These are phyloP conservation scores for Candida gorgasii DNA, from an alignment of 805 yeast genomes.

Conservation along the genomic window DNA sequence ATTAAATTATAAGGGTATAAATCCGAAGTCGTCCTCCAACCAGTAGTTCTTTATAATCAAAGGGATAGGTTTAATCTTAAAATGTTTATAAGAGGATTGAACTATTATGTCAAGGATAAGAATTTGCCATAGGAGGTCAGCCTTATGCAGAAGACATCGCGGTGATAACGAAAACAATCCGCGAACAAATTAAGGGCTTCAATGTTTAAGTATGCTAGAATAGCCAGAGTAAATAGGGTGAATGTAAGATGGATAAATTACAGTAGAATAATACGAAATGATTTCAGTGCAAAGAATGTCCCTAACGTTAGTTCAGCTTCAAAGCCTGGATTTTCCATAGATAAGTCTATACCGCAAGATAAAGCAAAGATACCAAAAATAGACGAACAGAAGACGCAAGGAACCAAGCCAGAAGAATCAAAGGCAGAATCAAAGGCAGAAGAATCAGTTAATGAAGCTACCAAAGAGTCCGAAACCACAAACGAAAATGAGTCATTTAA, in stretches of 20 bases:
- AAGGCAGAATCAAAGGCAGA: background rate
- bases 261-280: conserved; percentile 9
- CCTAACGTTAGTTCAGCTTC: background rate
- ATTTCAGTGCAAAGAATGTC: background rate
- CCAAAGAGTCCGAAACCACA: background rate
- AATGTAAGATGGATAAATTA: conserved; percentile 8
- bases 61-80: conserved; percentile 7
- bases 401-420: background rate
- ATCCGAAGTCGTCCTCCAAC: background rate
- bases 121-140: background rate
- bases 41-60: conserved; percentile 3
- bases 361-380: background rate
- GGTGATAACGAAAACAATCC: background rate
- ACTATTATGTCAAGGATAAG: background rate
- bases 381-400: background rate
- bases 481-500: background rate
- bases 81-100: conserved; percentile 11
- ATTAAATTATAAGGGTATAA: conserved; percentile 5
- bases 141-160: background rate
- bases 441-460: background rate
- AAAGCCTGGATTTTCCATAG: background rate
- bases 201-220: conserved; percentile 8
- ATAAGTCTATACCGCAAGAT: background rate
- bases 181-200: conserved; percentile 7
- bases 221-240: conserved; percentile 7